Base-by-base conservation (phyloP, 2,329 filamentous ascomycete genomes). In the Immersiporthe knoxdaviesiana region DNA sequence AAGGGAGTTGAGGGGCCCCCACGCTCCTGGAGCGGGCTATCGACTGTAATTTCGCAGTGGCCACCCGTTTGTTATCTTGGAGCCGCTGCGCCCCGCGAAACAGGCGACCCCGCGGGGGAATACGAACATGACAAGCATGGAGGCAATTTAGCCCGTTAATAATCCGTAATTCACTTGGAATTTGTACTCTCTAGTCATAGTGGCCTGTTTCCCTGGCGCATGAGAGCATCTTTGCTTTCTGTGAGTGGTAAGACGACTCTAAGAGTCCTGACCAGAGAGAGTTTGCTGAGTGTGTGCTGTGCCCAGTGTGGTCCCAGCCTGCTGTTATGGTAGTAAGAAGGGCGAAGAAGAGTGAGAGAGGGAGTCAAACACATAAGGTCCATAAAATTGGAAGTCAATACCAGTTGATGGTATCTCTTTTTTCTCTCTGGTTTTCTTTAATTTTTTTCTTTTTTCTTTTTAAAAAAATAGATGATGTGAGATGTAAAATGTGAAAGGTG, bases 11-110 rank as follows among this genome's bases (percentile, higher is more conserved):
- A 44, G 47, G n/a, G n/a, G 21, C 54, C 52, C 52, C 63, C 63
- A 65, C 52, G 50, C 37, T 50, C 14, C 35, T 65, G n/a, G 24
- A n/a, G 21, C 50, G 52, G n/a, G 62, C 44, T 50, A 35, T 63
- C 12, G 37, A 32, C 24, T 14, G 30, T 59, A 65, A 65, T 65
- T 59, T 65, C 63, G 50, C 52, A 58, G 63, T 39, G 61, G 41
- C 61, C 24, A 54, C 21, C 62, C 63, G 54, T n/a, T n/a, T 35
- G 63, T 56, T 65, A 65, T 65, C 63, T 65, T 59, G 50, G 63
- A 44, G 63, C 52, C 35, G 52, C 61, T 50, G 24, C 61, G 61
- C 61, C 61, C 61, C 61, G 61, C 61, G 61, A 16, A 16, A 35
- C 5, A 63, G 41, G 61, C 54, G 63, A 59, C 52, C 52, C 52